These are phyloP conservation scores for Graphiopsis chlorocephala DNA, from an alignment of 2,329 filamentous ascomycete genomes.

Conservation along the genomic window DNA sequence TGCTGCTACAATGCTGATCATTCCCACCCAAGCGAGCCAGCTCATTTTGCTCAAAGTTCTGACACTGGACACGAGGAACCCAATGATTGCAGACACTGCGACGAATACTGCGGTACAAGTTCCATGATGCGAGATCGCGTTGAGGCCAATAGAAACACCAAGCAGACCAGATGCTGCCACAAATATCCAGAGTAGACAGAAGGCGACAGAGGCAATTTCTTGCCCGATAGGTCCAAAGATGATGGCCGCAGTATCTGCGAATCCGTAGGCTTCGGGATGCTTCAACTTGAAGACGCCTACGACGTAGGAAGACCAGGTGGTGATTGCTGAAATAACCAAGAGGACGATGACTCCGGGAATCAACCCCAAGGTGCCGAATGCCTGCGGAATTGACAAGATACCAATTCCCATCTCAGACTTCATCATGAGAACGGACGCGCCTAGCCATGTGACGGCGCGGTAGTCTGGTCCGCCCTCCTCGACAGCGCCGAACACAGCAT, in stretches of 20 bases:
- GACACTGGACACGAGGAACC: slow-evolving; percentile 37
- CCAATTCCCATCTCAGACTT: slow-evolving; percentile 47
- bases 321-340: slow-evolving; percentile 41
- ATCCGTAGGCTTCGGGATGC: slow-evolving; percentile 56
- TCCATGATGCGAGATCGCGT: slow-evolving; percentile 29
- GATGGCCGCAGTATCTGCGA: slow-evolving; percentile 55
- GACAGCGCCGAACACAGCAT: slow-evolving; percentile 24
- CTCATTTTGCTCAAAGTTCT: slow-evolving; percentile 35
- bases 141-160: slow-evolving; percentile 8
- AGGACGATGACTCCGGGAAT: slow-evolving; percentile 49
- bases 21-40: slow-evolving; percentile 38
- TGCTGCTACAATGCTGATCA: slow-evolving; percentile 25
- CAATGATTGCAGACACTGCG: slow-evolving; percentile 41
- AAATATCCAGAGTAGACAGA: slow-evolving; percentile 12
- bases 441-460: slow-evolving; percentile 38
- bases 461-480: slow-evolving; percentile 21
- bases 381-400: slow-evolving; percentile 49
- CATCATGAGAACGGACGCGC: slow-evolving; percentile 46
- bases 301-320: slow-evolving; percentile 50
- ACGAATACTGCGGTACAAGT: slow-evolving; percentile 43
- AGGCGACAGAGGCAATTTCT: slow-evolving; percentile 43
- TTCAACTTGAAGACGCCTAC: slow-evolving; percentile 52
- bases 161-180: slow-evolving; percentile 7
- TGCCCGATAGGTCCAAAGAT: slow-evolving; percentile 54
- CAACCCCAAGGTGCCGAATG: slow-evolving; percentile 47